Evolutionary conservation across 192 early-diverging fungal species (phyloP), one percentile per base, ranked within the genome.

Genomic region (Coemansia sp.): DNA sequence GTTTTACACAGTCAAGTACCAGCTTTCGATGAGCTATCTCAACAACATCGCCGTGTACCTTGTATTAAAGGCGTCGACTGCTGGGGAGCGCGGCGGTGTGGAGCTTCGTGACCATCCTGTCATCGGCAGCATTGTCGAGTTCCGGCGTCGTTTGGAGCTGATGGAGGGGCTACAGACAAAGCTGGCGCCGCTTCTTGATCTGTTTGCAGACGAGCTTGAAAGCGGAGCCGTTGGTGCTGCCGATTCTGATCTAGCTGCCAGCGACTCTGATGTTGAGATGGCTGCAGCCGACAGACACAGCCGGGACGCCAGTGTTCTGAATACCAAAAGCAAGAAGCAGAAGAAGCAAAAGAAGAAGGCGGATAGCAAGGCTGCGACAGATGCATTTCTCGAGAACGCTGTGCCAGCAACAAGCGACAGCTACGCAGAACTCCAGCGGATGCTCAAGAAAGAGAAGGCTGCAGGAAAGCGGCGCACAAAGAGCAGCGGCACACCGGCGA

Each of bases 1-100:
- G 17, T 75, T 83, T 34, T 72, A 67, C 55, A 60, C 70, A 38
- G 69, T 74, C 41, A 64, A 68, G 59, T 75, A 79, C 65, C 82
- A 83, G 70, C 67, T 76, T 54, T 50, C 90, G 23, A 82, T 89
- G 68, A 86, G 87, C 60, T 96, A 95, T 62, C 72, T 96, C 60
- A 91, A 88, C 64, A 98, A 98, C 68, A 84, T 96, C 60, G 84
- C 93, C 6, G 95, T 94, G 61, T 94, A 93, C 65, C 81, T 97
- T 56, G 85, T 84, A 2, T 57, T 93, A 62, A 84, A 89, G 84
- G 78, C 68, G 8, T 81, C 78, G 48, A 59, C 79, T 83, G 48
- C 82, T 74, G 62, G 77, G 79, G 62, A 72, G 65, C 83, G 47
- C 44, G 74, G 58, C 30, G 70, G 64, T 20, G n/a, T 69, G 59